Percentiles rank a stretch among this genome's conserved stretches.
These are phyloP conservation scores for Colletotrichum spaethianum DNA, from an alignment of 2,329 filamentous ascomycete species.

Conservation along the genomic window DNA sequence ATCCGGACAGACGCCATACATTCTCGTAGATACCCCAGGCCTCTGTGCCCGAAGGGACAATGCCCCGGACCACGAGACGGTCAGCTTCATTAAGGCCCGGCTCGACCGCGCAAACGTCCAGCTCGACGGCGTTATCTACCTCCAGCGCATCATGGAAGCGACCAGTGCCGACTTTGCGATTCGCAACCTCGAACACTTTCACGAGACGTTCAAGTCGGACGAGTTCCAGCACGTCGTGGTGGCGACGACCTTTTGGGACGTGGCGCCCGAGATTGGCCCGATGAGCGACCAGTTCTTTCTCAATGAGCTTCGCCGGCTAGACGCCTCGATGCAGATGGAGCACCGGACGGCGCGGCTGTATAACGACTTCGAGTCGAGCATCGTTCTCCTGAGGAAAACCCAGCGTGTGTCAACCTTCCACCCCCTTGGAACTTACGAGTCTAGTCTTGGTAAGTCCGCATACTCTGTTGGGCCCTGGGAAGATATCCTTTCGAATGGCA, in stretches of 20 bases:
- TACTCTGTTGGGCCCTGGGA: background rate
- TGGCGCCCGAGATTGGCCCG: background rate
- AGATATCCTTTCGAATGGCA: background rate
- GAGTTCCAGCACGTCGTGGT: background rate
- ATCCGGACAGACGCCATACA: background rate
- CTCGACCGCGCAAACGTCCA: background rate
- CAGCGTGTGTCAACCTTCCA: background rate
- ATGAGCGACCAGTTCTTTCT: background rate
- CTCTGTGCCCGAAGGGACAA: background rate
- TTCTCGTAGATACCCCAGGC: background rate
- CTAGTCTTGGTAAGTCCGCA: background rate
- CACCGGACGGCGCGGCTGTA: background rate
- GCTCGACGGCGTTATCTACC: constrained; percentile 1
- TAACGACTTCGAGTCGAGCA: background rate
- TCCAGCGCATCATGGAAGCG: background rate
- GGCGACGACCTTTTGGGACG: background rate
- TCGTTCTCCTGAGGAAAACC: background rate
- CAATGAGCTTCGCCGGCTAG: background rate
- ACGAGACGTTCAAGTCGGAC: background rate
- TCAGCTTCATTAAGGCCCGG: background rate
- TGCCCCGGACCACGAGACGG: background rate
- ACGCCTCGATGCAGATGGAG: background rate
- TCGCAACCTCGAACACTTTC: background rate
- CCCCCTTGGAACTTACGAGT: no score
- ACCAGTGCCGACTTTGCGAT: background rate